phyloP scores from a whole-genome alignment of 805 yeast genomes.

The Saccharomycopsis guyanensis region DNA sequence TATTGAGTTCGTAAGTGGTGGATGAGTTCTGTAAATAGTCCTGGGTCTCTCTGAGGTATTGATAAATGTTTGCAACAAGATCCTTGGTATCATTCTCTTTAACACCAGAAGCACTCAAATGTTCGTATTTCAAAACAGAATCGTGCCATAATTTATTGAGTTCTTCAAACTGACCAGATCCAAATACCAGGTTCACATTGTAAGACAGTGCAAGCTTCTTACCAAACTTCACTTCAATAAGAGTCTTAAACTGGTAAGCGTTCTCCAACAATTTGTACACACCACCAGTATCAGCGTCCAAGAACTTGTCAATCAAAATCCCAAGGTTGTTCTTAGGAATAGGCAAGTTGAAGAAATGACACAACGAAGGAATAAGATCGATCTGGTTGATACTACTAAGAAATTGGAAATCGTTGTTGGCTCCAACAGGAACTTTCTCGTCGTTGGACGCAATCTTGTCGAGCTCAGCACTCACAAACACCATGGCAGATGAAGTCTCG shows the following conservation, averaged over 20 bases:
- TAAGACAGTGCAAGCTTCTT: conserved; percentile 20
- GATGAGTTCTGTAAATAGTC: conserved; percentile 47
- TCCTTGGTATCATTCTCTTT: neutral
- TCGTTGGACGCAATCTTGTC: conserved; percentile 19
- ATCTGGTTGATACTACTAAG: conserved; percentile 52
- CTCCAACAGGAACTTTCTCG: conserved; percentile 32
- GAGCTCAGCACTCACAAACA: conserved; percentile 44
- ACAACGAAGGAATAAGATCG: conserved; percentile 65
- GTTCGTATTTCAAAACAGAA: conserved; percentile 11
- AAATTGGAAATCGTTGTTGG: conserved; percentile 42
- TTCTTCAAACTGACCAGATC: conserved; percentile 12
- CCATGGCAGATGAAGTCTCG: conserved; percentile 82
- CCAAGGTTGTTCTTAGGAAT: conserved; percentile 75
- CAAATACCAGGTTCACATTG: conserved; percentile 4
- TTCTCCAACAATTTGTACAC: conserved; percentile 41
- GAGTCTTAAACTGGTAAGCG: conserved; percentile 44
- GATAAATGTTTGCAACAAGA: conserved; percentile 24
- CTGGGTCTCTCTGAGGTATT: conserved; percentile 42
- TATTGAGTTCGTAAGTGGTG: conserved; percentile 59
- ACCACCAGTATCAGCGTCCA: conserved; percentile 24
- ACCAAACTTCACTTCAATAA: conserved; percentile 37
- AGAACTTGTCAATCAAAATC: conserved; percentile 49
- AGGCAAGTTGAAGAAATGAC: conserved; percentile 53
- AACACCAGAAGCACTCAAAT: neutral
- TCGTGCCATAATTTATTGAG: conserved; percentile 21